Evolutionary conservation across 768 basidiomycete genomes (phyloP), one percentile per base, ranked within the genome.

Genomic region (Mycena maculata): DNA sequence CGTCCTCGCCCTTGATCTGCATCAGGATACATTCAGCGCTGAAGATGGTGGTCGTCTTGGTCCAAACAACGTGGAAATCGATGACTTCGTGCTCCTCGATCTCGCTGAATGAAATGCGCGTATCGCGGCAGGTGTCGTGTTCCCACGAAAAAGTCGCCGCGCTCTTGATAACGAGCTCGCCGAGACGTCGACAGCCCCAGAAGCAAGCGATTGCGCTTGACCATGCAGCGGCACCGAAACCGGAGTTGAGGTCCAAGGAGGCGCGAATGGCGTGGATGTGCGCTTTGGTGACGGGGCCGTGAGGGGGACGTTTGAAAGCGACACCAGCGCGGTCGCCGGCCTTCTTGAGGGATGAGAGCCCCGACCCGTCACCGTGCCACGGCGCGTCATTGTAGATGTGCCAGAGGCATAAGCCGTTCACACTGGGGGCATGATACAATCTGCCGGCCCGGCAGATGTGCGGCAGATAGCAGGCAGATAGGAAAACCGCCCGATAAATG

Each of bases 221-320:
- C 57, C 44, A 58, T 1, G 12, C 22, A 0, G 57, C n/a, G 0
- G 44, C 57, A 10, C 44, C 44, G 18, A 31, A 30, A 1, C 56
- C 56, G 3, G 57, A 18, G 9, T 16, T 11, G 22, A 65, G 31
- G 33, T 60, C 42, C 3, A 65, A 53, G 1, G 0, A 1, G 20
- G 27, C n/a, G 9, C 33, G 50, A 0, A 69, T 15, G 0, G 57
- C 57, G 4, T n/a, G 54, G n/a, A 67, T 4, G 22, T 67, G 58
- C 20, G 33, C 6, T 8, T 22, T 44, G 11, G 66, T 54, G 25
- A 62, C 54, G 20, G 66, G 66, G 3, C 47, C 47, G 13, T 48
- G 53, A 3, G 60, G 66, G 0, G 60, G 41, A 4, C 48, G 60
- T 18, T 55, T 55, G 42, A 56, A 56, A 2, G 22, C 8, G 22